Evolutionary conservation across 2,329 filamentous ascomycete genomes (phyloP).

Genomic region (Alternaria viburni): DNA sequence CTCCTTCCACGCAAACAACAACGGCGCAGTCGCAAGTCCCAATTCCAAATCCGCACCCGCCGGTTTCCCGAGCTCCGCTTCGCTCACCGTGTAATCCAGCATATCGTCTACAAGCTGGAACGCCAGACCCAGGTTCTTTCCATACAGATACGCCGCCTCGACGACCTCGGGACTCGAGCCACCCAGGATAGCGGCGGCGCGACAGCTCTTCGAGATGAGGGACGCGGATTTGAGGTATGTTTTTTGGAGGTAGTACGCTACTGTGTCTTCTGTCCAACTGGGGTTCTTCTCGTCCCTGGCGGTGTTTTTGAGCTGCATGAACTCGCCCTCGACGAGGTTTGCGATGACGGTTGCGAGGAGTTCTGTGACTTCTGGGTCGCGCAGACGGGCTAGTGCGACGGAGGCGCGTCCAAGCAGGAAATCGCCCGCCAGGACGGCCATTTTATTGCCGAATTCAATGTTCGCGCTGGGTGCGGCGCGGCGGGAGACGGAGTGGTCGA

Average conservation of each 20-base stretch:
- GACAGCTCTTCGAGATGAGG: conserved; percentile 94
- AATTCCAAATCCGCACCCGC: conserved; percentile 93
- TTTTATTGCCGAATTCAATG: conserved; percentile 96
- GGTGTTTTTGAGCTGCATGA: conserved; percentile 99
- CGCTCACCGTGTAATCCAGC: conserved; percentile 92
- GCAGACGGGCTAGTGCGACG: conserved; percentile 85
- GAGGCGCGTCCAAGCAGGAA: conserved; percentile 93
- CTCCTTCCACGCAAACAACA: conserved; percentile 94
- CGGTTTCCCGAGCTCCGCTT: conserved; percentile 87
- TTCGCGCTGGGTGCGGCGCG: conserved; percentile 89
- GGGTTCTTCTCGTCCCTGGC: conserved; percentile 84
- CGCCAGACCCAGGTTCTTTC: conserved; percentile 89
- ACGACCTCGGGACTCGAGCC: conserved; percentile 78
- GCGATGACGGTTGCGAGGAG: conserved; percentile 95
- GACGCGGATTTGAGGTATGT: conserved; percentile 97
- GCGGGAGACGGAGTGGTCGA: conserved; percentile 87
- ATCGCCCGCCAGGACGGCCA: conserved; percentile 97
- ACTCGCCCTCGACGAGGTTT: conserved; percentile 96
- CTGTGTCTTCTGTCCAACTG: conserved; percentile 83
- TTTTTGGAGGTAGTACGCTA: conserved; percentile 95
- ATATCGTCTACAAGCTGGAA: conserved; percentile 99
- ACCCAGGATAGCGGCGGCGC: conserved; percentile 85
- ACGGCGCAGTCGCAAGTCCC: conserved; percentile 88
- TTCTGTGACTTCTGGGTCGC: conserved; percentile 94
- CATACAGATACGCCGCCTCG: conserved; percentile 89